Evolutionary conservation across 139 green algal species (phyloP).

Genomic region (Diplosphaera chodatii): DNA sequence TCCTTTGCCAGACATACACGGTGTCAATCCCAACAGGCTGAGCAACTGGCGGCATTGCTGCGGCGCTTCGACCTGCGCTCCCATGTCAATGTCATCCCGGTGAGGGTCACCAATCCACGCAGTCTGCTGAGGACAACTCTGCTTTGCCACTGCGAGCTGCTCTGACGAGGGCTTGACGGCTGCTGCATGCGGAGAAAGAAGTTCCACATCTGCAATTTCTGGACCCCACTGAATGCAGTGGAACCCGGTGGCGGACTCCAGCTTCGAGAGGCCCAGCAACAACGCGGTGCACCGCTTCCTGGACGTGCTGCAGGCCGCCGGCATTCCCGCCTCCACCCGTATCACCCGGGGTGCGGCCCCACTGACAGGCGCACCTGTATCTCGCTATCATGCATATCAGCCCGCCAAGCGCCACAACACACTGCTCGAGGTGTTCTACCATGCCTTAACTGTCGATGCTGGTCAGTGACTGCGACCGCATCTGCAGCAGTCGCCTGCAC

Average conservation of each 20-base stretch:
- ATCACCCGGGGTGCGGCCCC: slow-evolving; percentile 38
- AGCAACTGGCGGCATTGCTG: slow-evolving; percentile 74
- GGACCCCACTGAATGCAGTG: slow-evolving; percentile 13
- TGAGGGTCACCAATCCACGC: neutral
- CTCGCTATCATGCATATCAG: neutral
- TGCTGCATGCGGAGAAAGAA: too few species aligned
- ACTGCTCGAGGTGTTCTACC: neutral
- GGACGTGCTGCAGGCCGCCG: slow-evolving; percentile 48
- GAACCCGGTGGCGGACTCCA: slow-evolving; percentile 87
- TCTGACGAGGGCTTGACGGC: too few species aligned
- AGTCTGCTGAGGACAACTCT: neutral
- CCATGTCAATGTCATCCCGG: slow-evolving; percentile 96
- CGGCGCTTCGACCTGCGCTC: slow-evolving; percentile 41
- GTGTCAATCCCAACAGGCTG: too few species aligned
- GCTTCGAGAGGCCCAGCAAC: slow-evolving; percentile 67
- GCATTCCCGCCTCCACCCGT: slow-evolving; percentile 54
- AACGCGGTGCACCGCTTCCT: slow-evolving; percentile 44
- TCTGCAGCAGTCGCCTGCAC: too few species aligned
- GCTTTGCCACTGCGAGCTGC: too few species aligned
- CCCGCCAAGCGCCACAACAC: too few species aligned
- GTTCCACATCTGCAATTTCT: too few species aligned
- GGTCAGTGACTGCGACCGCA: too few species aligned
- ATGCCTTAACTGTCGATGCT: too few species aligned
- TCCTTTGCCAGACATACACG: too few species aligned
- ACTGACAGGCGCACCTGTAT: too few species aligned